Evolutionary conservation across 768 basidiomycete genomes (phyloP).

Genomic region (Kwoniella heveanensis): DNA sequence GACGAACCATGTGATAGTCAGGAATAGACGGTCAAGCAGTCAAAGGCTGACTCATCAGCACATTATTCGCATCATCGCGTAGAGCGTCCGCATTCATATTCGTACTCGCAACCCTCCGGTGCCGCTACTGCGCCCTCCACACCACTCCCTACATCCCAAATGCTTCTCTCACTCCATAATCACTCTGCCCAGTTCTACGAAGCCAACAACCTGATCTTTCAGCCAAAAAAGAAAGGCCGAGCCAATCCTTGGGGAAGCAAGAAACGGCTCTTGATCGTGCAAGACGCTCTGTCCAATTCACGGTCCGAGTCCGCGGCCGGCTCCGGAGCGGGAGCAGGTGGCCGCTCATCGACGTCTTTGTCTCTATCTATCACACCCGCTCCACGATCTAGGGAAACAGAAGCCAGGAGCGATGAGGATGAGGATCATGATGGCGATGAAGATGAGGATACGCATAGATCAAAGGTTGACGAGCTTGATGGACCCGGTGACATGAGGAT

Average conservation of each 20-base stretch:
- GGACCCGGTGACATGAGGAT: neutral
- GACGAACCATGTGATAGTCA: too few relatives aligned
- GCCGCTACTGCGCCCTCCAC: neutral
- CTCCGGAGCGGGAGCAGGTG: slow-evolving; percentile 1
- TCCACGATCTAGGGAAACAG: neutral
- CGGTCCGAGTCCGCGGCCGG: neutral
- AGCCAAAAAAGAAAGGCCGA: slow-evolving; percentile 12
- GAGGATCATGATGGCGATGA: slow-evolving; percentile 27
- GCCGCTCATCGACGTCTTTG: neutral
- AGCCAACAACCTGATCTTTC: slow-evolving; percentile 12
- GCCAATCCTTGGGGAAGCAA: slow-evolving; percentile 26
- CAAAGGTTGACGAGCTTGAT: slow-evolving; percentile 2
- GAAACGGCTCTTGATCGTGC: slow-evolving; percentile 19
- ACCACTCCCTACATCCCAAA: slow-evolving; percentile 21
- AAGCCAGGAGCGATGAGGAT: slow-evolving; percentile 14
- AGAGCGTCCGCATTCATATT: neutral
- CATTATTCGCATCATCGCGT: too few relatives aligned
- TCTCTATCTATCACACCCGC: neutral
- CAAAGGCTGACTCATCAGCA: too few relatives aligned
- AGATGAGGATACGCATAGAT: slow-evolving; percentile 20
- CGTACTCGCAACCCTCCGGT: neutral
- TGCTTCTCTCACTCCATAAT: slow-evolving; percentile 21
- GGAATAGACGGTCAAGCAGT: too few relatives aligned
- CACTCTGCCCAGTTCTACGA: slow-evolving; percentile 24
- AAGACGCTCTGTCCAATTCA: slow-evolving; percentile 11